Base-by-base conservation (phyloP, 2,329 filamentous ascomycete species). In the Epichloe sibirici region DNA sequence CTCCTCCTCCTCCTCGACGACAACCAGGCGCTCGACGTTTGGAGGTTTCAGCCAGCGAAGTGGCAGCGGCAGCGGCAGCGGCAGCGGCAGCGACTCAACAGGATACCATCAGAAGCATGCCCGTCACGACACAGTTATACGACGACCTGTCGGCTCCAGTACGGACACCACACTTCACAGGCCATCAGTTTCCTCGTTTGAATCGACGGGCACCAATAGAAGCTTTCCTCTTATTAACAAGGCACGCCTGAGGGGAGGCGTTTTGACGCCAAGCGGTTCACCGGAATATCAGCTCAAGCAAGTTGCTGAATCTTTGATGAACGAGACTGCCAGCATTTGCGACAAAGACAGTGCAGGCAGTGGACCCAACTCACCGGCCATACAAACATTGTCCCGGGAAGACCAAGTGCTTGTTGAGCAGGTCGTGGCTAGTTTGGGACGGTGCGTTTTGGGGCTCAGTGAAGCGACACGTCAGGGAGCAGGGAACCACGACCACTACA, bases 401-500 rank as follows among this genome's bases (percentile, higher is more conserved):
- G 81, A 84, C 59, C 80, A 80, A 61, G 69, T 75, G 42, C 68
- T 83, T 3, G 76, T 85, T 0, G 78, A 84, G 63, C 71, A 75
- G 49, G 69, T 83, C 2, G 77, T 84, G 25, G 79, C 74, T 2
- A 77, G 74, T 57, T 67, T 85, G 0, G 80, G 81, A 13, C 74
- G 75, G 57, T 84, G 81, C 54, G 78, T 84, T 1, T 63, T 83
- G 8, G 78, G 74, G 34, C 59, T 85, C 56, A 72, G 77, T 53
- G 74, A 85, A 67, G 67, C 73, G 49, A 71, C 78, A 57, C 69
- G 70, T 57, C 69, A 76, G 53, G 74, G 75, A 59, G 69, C 79
- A 55, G 79, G 87, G 58, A 77, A 76, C 48, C 74, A 82, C 53
- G 74, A 83, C 51, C 74, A 84, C 54, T 82, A 86, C 66, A 75